phyloP scores from a whole-genome alignment of 495 filamentous ascomycete species.

The Astrothelium subdiscretum region DNA sequence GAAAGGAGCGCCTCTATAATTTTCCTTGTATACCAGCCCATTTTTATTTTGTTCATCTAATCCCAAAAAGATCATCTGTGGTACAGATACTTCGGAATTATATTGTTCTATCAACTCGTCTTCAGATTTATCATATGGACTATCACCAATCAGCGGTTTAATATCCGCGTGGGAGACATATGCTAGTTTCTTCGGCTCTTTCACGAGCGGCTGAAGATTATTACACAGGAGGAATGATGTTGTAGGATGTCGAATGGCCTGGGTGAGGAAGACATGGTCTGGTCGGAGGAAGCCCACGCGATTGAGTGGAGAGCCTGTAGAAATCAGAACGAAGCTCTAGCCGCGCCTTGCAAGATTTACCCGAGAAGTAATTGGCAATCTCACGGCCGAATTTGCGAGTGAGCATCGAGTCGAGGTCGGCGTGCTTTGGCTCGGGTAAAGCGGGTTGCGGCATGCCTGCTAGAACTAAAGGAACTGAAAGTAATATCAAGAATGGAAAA shows the following conservation, averaged over 20 bases:
- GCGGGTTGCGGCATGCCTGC: conserved; percentile 18
- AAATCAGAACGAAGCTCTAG: neutral
- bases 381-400: conserved; percentile 80
- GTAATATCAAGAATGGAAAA: neutral
- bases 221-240: conserved; percentile 68
- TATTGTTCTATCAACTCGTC: conserved; percentile 59
- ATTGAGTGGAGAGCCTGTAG: conserved; percentile 56
- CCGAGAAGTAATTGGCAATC: conserved; percentile 90
- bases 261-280: conserved; percentile 66
- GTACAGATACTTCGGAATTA: conserved; percentile 55
- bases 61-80: conserved; percentile 75
- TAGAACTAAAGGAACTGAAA: neutral
- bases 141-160: conserved; percentile 52
- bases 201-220: conserved; percentile 62
- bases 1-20: conserved; percentile 64
- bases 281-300: conserved; percentile 76
- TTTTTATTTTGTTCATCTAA: conserved; percentile 56
- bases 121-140: conserved; percentile 61
- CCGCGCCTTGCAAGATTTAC: conserved; percentile 29
- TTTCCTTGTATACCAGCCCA: conserved; percentile 39
- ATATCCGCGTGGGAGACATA: conserved; percentile 55
- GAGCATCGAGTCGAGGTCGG: conserved; percentile 70
- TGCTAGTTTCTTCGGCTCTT: conserved; percentile 43
- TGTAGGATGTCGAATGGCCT: conserved; percentile 58
- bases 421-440: conserved; percentile 45